Conservation (phyloP, 2,329 filamentous ascomycete species). For the Phaeosphaeriaceae sp. region DNA sequence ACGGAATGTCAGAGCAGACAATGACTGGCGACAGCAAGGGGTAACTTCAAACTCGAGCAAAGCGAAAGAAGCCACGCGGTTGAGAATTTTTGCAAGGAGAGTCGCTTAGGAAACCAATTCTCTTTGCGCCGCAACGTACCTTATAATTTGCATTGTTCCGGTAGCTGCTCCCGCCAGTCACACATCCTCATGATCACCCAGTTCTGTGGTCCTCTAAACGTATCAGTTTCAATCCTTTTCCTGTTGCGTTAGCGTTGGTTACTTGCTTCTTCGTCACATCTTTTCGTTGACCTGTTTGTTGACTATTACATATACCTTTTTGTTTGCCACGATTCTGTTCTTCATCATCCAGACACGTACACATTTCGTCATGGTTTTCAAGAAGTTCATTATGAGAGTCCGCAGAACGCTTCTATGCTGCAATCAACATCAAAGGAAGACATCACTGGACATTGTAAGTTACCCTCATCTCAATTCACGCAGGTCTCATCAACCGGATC, state of each 20-base stretch:
- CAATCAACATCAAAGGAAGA: conserved; percentile 24
- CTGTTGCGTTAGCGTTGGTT: not conserved
- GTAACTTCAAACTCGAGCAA: conserved; percentile 18
- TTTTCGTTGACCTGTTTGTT: not conserved
- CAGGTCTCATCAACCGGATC: not conserved
- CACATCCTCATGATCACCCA: not conserved
- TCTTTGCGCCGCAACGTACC: conserved; percentile 15
- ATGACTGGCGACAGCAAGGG: conserved; percentile 41
- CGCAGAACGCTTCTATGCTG: conserved; percentile 36
- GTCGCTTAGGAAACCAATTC: conserved; percentile 31
- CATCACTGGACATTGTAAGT: conserved; percentile 31
- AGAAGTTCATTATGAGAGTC: conserved; percentile 26
- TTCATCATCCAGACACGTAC: not conserved
- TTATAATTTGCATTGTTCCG: conserved; percentile 8
- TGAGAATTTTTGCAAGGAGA: conserved; percentile 17
- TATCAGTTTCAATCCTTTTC: conserved; percentile 1
- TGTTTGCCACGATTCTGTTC: not conserved
- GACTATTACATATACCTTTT: conserved; percentile 5
- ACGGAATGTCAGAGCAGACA: conserved; percentile 38
- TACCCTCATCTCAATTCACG: not conserved
- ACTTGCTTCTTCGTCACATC: not conserved
- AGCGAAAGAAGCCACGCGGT: conserved; percentile 13
- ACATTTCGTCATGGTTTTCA: conserved; percentile 28
- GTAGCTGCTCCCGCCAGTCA: conserved; percentile 1
- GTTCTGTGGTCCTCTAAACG: not conserved